Evolutionary conservation across 2,329 filamentous ascomycete species (phyloP).

Genomic region (Sclerotinia spermophila): DNA sequence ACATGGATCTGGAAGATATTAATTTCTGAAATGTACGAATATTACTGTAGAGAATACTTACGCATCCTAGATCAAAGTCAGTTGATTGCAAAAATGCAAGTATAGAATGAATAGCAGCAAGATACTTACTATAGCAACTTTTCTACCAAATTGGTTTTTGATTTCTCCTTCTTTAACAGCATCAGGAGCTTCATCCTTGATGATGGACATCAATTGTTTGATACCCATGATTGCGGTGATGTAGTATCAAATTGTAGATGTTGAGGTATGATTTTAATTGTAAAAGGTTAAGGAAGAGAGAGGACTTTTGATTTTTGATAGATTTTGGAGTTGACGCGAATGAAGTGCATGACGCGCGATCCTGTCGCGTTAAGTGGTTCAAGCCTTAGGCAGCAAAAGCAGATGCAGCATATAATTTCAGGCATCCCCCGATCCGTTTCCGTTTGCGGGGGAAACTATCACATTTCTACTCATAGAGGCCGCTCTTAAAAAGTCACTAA

Average conservation of each 20-base stretch:
- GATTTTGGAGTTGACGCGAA: conserved; percentile 16
- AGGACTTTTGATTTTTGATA: conserved; percentile 4
- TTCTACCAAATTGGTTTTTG: conserved; percentile 97
- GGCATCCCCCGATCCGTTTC: background rate
- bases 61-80: conserved; percentile 50
- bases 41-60: conserved; percentile 36
- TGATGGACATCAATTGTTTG: conserved; percentile 73
- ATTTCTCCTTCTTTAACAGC: conserved; percentile 96
- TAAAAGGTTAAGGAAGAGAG: conserved; percentile 2
- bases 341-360: conserved; percentile 19
- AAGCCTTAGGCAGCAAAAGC: background rate
- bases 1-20: conserved; percentile 72
- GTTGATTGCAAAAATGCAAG: conserved; percentile 12
- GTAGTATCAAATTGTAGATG: background rate
- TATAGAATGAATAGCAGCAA: background rate
- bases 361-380: conserved; percentile 21
- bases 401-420: background rate
- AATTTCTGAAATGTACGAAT: conserved; percentile 15
- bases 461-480: background rate
- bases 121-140: conserved; percentile 84
- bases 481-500: background rate
- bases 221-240: conserved; percentile 52
- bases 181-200: conserved; percentile 91
- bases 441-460: background rate
- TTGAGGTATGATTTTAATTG: conserved; percentile 15